Conservation (phyloP, 768 basidiomycete species). For the Trametes gibbosa region DNA sequence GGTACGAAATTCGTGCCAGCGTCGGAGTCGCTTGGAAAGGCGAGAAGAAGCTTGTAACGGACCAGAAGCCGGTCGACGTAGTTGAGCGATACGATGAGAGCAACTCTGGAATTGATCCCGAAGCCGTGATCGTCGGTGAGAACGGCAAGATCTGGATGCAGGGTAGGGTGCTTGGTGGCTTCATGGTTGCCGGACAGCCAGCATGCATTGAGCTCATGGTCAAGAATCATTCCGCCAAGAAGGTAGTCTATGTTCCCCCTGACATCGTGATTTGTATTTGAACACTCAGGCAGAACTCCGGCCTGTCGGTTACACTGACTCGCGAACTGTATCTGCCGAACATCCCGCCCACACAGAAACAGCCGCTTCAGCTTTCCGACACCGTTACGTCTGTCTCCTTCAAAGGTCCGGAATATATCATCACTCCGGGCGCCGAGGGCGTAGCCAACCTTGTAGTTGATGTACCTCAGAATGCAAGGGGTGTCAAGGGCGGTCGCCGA, state of each 20-base stretch:
- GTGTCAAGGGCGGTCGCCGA: slow-evolving; percentile 60
- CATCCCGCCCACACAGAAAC: slow-evolving; percentile 36
- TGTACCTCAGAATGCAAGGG: slow-evolving; percentile 64
- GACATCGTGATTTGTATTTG: neutral
- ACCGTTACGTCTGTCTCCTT: slow-evolving; percentile 67
- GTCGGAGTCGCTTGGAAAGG: slow-evolving; percentile 76
- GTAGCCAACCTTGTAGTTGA: slow-evolving; percentile 79
- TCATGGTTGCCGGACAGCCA: slow-evolving; percentile 65
- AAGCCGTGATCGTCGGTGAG: slow-evolving; percentile 68
- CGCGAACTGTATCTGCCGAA: slow-evolving; percentile 59
- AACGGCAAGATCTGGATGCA: slow-evolving; percentile 79
- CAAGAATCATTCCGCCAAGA: slow-evolving; percentile 79
- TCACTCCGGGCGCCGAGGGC: slow-evolving; percentile 72
- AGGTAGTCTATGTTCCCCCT: slow-evolving; percentile 43
- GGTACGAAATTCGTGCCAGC: slow-evolving; percentile 72
- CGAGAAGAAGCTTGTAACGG: slow-evolving; percentile 65
- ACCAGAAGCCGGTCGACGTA: slow-evolving; percentile 59
- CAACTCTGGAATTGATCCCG: slow-evolving; percentile 41
- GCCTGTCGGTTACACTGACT: slow-evolving; percentile 57
- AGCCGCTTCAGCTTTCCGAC: slow-evolving; percentile 64
- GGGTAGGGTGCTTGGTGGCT: slow-evolving; percentile 59
- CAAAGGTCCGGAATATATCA: slow-evolving; percentile 70
- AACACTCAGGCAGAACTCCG: slow-evolving; percentile 52
- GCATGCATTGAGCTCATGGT: slow-evolving; percentile 75
- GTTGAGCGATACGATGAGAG: slow-evolving; percentile 50